Conservation (phyloP, 2,329 filamentous ascomycete genomes). For the Coccinonectria pachysandricola region DNA sequence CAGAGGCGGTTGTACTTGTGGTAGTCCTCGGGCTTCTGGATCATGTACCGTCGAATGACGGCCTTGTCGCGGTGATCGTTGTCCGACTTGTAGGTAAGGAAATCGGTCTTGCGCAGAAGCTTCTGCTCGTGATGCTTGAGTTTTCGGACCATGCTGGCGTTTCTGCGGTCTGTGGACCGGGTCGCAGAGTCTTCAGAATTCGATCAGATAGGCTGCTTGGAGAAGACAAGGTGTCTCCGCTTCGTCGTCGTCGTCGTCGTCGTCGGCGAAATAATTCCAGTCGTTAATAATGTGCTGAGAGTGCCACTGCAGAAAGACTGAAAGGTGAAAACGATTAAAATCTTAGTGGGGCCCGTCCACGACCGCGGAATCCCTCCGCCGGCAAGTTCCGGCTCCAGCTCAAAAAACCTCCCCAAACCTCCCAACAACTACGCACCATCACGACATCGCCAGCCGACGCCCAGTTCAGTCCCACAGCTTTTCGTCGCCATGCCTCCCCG, state of each 20-base stretch:
- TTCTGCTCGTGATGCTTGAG: conserved; percentile 96
- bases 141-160: conserved; percentile 84
- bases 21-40: conserved; percentile 85
- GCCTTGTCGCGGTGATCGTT: conserved; percentile 72
- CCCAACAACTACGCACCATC: conserved; percentile 7
- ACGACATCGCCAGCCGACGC: conserved; percentile 1
- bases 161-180: no score
- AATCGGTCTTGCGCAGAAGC: conserved; percentile 86
- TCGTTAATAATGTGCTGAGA: background rate
- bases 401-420: conserved; percentile 17
- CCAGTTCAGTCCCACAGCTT: conserved; percentile 7
- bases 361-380: conserved; percentile 16
- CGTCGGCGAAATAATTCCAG: no score
- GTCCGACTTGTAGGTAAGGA: conserved; percentile 88
- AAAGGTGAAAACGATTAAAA: conserved; percentile 16
- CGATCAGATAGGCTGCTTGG: background rate
- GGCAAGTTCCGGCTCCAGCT: conserved; percentile 11
- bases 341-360: conserved; percentile 11
- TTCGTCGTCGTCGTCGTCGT: background rate
- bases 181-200: no score
- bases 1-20: conserved; percentile 55
- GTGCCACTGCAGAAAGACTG: conserved; percentile 4
- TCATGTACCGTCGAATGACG: conserved; percentile 77
- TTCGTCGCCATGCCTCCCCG: conserved; percentile 31
- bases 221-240: background rate